These are phyloP conservation scores for Aspergillus bombycis DNA, from an alignment of 2,329 filamentous ascomycete genomes.

Conservation along the genomic window DNA sequence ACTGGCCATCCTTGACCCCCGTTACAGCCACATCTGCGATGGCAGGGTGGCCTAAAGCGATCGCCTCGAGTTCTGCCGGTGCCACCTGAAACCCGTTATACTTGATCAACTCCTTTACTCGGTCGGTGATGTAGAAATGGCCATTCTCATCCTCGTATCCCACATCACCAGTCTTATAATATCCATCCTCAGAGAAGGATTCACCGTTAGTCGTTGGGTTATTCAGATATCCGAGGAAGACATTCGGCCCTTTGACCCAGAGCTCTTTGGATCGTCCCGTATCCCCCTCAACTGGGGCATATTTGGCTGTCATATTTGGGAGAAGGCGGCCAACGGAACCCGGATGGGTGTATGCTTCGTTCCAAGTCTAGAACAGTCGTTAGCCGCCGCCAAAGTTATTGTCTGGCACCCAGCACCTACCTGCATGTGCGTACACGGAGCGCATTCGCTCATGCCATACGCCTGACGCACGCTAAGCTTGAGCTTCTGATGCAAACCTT, in stretches of 20 bases:
- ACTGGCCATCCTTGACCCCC: constrained; percentile 56
- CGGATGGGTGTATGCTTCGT: constrained; percentile 2
- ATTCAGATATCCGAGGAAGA: constrained; percentile 76
- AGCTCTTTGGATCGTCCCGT: constrained; percentile 18
- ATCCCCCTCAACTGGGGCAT: constrained; percentile 8
- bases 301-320: constrained; percentile 23
- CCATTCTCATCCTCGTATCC: constrained; percentile 70
- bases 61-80: constrained; percentile 61
- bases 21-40: constrained; percentile 60
- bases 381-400: background rate
- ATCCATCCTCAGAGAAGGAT: constrained; percentile 70
- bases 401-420: background rate
- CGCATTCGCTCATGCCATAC: constrained; percentile 21
- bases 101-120: constrained; percentile 62
- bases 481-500: constrained; percentile 14
- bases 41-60: constrained; percentile 45
- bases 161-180: constrained; percentile 80
- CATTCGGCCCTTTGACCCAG: constrained; percentile 70
- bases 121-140: constrained; percentile 81
- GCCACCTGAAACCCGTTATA: constrained; percentile 68
- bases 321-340: constrained; percentile 19
- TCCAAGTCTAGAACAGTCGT: background rate
- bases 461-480: constrained; percentile 15
- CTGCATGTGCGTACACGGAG: constrained; percentile 19
- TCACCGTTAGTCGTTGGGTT: constrained; percentile 68